A percentile compares a stretch with the other conserved stretches of the same genome.
These are phyloP conservation scores for Solanum aculeatissimum DNA, from an alignment of 305 asterid genomes.

Conservation along the genomic window DNA sequence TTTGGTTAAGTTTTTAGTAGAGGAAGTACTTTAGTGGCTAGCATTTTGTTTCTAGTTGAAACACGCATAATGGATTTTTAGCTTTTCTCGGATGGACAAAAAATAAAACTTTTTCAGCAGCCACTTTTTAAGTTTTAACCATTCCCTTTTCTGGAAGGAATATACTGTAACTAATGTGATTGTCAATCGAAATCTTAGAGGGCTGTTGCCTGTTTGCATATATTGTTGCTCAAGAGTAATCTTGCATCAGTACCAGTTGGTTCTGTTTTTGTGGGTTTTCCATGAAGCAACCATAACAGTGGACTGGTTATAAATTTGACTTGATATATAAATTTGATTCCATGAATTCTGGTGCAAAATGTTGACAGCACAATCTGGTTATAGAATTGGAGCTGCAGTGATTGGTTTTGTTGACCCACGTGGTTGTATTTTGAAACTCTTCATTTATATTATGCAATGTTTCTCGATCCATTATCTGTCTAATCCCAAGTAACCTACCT, in stretches of 20 bases:
- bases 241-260: background rate
- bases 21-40: background rate
- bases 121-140: background rate
- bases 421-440: background rate
- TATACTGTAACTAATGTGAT: background rate
- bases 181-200: background rate
- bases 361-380: background rate
- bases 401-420: background rate
- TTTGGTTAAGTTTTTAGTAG: background rate
- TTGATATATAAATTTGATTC: background rate
- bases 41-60: background rate
- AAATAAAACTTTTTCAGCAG: background rate
- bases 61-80: background rate
- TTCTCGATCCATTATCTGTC: background rate
- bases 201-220: background rate
- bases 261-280: background rate
- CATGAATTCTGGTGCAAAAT: background rate
- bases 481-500: background rate
- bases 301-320: background rate
- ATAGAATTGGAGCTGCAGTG: background rate
- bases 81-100: background rate
- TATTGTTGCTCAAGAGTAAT: background rate
- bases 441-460: background rate
- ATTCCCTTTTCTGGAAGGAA: background rate
- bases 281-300: background rate